These are phyloP conservation scores for Pittosporum tobira DNA, from an alignment of 129 eudicot genomes.

Conservation along the genomic window DNA sequence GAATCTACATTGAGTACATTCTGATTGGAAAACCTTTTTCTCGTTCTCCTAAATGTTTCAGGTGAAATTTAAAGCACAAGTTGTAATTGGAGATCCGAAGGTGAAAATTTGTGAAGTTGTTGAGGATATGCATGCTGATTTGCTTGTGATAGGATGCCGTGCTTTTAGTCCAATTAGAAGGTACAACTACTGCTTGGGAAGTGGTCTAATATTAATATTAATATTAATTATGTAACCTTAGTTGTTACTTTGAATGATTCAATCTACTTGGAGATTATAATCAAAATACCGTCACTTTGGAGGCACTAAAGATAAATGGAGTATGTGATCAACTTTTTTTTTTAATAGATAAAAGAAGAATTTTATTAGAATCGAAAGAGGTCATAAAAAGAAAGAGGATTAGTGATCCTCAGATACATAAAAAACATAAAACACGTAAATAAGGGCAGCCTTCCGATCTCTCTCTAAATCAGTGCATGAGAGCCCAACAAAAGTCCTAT, in stretches of 20 bases:
- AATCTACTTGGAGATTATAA: too few species aligned
- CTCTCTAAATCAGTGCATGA: too few species aligned
- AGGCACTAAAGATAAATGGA: not conserved
- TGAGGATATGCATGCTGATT: conserved; percentile 62
- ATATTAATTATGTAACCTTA: not conserved
- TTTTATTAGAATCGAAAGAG: too few species aligned
- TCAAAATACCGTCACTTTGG: not conserved
- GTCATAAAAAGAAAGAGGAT: not conserved
- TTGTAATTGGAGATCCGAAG: conserved; percentile 74
- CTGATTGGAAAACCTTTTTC: too few species aligned
- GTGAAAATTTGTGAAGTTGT: conserved; percentile 73
- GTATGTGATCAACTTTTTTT: too few species aligned
- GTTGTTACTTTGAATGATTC: not conserved
- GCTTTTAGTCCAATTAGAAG: conserved; percentile 80
- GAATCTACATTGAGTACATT: too few species aligned
- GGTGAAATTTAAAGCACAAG: conserved; percentile 39
- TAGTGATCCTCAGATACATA: too few species aligned
- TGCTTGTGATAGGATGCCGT: conserved; percentile 75
- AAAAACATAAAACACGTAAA: too few species aligned
- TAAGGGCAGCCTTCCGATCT: too few species aligned
- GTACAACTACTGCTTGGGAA: conserved; percentile 15
- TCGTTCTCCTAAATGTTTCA: conserved; percentile 7
- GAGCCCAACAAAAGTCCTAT: too few species aligned
- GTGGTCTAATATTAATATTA: not conserved
- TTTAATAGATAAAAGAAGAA: not conserved